Conservation (phyloP, 2,329 filamentous ascomycete genomes). For the Cercospora citrullina region DNA sequence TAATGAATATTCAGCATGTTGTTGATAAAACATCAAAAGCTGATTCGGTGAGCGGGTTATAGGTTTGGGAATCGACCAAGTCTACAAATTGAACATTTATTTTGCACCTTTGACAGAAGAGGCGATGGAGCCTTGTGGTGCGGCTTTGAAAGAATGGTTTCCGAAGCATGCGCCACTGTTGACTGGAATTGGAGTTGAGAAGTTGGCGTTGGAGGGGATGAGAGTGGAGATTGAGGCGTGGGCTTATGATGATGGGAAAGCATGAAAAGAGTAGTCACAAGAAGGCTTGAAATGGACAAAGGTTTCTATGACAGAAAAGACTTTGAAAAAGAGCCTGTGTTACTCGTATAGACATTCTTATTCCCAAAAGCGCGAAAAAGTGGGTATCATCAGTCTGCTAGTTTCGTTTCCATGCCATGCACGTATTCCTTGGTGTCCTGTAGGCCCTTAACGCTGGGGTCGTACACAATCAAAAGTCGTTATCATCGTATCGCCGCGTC, state of each 20-base stretch:
- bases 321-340: neutral
- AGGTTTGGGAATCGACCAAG: neutral
- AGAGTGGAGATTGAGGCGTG: constrained; percentile 11
- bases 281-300: too few relatives aligned
- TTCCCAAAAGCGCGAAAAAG: constrained; percentile 3
- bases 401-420: neutral
- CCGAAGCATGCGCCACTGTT: constrained; percentile 1
- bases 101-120: neutral
- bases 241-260: constrained; percentile 1
- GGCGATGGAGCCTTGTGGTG: neutral
- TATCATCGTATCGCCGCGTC: constrained; percentile 5
- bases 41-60: neutral
- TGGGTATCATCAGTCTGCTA: constrained; percentile 17
- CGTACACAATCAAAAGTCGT: neutral
- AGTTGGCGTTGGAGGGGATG: constrained; percentile 5
- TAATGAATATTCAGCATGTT: too few relatives aligned
- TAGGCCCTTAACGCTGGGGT: neutral
- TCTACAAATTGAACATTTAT: neutral
- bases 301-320: too few relatives aligned
- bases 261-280: neutral
- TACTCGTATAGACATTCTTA: neutral
- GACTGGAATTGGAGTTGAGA: neutral
- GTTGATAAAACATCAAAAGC: too few relatives aligned
- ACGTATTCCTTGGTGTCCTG: neutral
- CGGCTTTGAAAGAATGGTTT: neutral